A percentile compares a stretch with the other conserved stretches of the same genome.
Evolutionary conservation across 2,329 filamentous ascomycete species (phyloP).

Genomic region (Talaromyces sp.): DNA sequence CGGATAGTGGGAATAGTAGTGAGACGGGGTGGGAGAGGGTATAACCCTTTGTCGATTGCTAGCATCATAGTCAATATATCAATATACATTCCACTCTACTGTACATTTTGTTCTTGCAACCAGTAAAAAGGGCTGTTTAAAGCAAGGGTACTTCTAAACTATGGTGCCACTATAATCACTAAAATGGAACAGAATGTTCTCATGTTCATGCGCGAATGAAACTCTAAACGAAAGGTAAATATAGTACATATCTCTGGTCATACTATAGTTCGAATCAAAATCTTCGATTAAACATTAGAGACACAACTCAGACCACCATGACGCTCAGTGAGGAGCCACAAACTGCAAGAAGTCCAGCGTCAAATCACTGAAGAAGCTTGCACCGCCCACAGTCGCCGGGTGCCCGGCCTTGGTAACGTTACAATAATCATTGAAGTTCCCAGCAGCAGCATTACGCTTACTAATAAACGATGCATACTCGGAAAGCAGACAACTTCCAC

Average conservation of each 20-base stretch:
- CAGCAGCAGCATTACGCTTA: slow-evolving; percentile 47
- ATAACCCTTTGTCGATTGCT: slow-evolving; percentile 16
- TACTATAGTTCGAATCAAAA: neutral
- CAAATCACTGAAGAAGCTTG: slow-evolving; percentile 30
- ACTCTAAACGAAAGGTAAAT: neutral
- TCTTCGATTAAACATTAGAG: neutral
- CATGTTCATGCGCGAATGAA: neutral
- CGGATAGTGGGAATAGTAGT: slow-evolving; percentile 32
- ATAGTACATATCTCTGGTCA: neutral
- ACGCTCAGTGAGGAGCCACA: slow-evolving; percentile 26
- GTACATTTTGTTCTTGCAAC: neutral
- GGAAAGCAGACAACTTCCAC: slow-evolving; percentile 49
- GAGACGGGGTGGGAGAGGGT: slow-evolving; percentile 37
- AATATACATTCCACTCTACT: slow-evolving; percentile 6
- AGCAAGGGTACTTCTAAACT: too few relatives aligned
- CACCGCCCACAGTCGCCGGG: slow-evolving; percentile 20
- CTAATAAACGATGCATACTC: slow-evolving; percentile 47
- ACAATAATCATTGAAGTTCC: slow-evolving; percentile 44
- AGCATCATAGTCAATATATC: neutral
- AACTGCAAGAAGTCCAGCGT: slow-evolving; percentile 28
- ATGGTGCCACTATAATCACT: too few relatives aligned
- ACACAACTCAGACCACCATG: neutral
- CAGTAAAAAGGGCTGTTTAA: neutral
- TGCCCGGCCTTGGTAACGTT: slow-evolving; percentile 24
- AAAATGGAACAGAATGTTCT: neutral